A percentile compares a stretch with the other conserved stretches of the same genome.
phyloP scores from a whole-genome alignment of 768 basidiomycete genomes.

The Suillus ampliporus region DNA sequence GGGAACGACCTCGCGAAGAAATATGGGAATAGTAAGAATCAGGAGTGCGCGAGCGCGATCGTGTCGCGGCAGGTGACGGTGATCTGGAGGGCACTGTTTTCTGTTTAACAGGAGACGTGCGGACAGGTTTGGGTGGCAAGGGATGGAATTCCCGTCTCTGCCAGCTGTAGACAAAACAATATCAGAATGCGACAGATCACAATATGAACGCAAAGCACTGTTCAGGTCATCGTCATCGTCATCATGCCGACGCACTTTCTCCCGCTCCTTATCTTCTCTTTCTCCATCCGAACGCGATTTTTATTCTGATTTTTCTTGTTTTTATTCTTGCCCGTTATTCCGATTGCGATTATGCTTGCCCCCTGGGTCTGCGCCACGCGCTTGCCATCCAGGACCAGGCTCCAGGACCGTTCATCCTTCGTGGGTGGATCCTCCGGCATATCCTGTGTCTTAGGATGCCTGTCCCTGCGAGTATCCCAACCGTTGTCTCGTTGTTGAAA shows the following conservation, averaged over 20 bases:
- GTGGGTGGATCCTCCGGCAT: constrained; percentile 17
- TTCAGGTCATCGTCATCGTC: constrained; percentile 72
- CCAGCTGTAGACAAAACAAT: constrained; percentile 54
- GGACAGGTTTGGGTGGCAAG: constrained; percentile 45
- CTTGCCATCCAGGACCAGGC: constrained; percentile 71
- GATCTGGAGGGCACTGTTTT: constrained; percentile 38
- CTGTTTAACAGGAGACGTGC: constrained; percentile 41
- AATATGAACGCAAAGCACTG: constrained; percentile 49
- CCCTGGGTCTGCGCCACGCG: constrained; percentile 41
- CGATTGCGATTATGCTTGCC: constrained; percentile 45
- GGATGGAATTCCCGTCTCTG: constrained; percentile 59
- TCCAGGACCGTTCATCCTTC: constrained; percentile 68
- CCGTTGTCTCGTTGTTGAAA: constrained; percentile 43
- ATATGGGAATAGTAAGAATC: constrained; percentile 68
- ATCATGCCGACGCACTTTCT: constrained; percentile 54
- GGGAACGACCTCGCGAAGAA: constrained; percentile 70
- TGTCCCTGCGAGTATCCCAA: constrained; percentile 56
- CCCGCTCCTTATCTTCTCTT: constrained; percentile 35
- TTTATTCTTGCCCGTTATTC: constrained; percentile 44
- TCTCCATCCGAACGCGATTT: constrained; percentile 38
- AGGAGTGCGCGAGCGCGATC: constrained; percentile 59
- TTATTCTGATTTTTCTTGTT: constrained; percentile 42
- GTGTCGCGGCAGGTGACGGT: constrained; percentile 47
- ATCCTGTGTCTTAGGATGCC: constrained; percentile 35
- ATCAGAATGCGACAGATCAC: constrained; percentile 16